Base-by-base conservation (phyloP, 768 basidiomycete genomes). In the Lentinula sp. region DNA sequence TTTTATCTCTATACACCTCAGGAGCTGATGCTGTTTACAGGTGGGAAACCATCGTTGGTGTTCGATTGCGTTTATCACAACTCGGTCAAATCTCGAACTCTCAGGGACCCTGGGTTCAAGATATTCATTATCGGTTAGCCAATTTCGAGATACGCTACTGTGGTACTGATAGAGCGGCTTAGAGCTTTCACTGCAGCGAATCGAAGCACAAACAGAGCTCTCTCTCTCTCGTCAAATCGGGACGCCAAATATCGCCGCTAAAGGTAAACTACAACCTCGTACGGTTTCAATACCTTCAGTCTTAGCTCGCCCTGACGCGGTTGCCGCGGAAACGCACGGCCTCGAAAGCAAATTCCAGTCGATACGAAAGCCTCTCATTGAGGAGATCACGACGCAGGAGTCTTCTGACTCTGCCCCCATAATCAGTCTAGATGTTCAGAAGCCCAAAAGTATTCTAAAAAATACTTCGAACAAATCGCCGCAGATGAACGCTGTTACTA, bases 161-260 rank as follows among this genome's bases (percentile, higher is more conserved):
- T 43, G 40, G 28, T 40, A 23, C 23, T 56, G 40, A 56, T 56
- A 4, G 43, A 15, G 5, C 23, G 16, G 28, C 64, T 57, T 28
- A 91, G 89, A 91, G 71, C 79, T 89, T 9, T 84, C 84, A 0
- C 69, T 91, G 3, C 86, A 87, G 65, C 83, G 82, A 8, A 81
- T 89, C 50, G 87, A 90, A 72, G 77, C 78, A 0, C 85, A 88
- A 63, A 78, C 81, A 7, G 67, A 76, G 4, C 67, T 90, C n/a
- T 64, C 75, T 0, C 79, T 92, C 48, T 89, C 90, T 1, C 82
- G 89, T 23, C 78, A 83, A 52, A 84, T 93, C 62, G 80, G 80
- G 23, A 87, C 82, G 0, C 91, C 91, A 5, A 93, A 93, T 70
- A 89, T 93, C 57, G 73, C 80, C 3, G 84, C 85, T 57, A 93